Conservation (phyloP, 441 rosid species). For the Lepidium campestre region DNA sequence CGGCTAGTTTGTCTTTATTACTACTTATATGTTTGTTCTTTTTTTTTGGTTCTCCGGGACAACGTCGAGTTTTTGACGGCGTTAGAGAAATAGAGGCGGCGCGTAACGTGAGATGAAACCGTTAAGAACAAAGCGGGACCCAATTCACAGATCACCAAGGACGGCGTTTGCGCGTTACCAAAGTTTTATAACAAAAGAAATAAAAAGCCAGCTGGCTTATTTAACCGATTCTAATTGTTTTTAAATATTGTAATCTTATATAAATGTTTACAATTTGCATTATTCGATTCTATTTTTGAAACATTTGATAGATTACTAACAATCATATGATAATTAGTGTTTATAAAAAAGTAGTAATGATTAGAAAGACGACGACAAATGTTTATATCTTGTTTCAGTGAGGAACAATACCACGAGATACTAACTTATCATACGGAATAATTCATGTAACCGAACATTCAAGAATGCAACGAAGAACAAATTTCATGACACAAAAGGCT, state of each 20-base stretch:
- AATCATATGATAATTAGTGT: conserved; percentile 8
- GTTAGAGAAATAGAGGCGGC: conserved; percentile 14
- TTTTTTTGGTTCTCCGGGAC: not conserved
- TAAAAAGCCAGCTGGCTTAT: conserved; percentile 19
- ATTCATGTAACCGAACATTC: not conserved
- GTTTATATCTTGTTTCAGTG: not conserved
- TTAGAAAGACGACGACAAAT: conserved; percentile 13
- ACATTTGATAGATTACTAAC: conserved; percentile 25
- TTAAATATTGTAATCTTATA: not conserved
- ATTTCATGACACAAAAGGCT: not conserved
- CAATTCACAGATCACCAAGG: conserved; percentile 22
- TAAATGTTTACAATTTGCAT: not conserved
- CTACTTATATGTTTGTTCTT: not conserved
- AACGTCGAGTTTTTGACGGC: conserved; percentile 17
- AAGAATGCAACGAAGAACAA: not conserved
- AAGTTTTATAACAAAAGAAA: not conserved
- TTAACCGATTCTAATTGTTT: not conserved
- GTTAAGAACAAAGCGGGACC: conserved; percentile 25
- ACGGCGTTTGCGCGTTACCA: conserved; percentile 33
- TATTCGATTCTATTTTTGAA: conserved; percentile 9
- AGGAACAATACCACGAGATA: conserved; percentile 2
- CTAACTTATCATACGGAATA: conserved; percentile 11
- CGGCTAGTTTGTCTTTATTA: conserved; percentile 22
- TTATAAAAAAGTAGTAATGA: not conserved
- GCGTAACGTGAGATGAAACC: conserved; percentile 23